Percentiles rank a stretch among this genome's conserved stretches.
Evolutionary conservation across 306 rosid species (phyloP).

Genomic region (Acacia crassicarpa): DNA sequence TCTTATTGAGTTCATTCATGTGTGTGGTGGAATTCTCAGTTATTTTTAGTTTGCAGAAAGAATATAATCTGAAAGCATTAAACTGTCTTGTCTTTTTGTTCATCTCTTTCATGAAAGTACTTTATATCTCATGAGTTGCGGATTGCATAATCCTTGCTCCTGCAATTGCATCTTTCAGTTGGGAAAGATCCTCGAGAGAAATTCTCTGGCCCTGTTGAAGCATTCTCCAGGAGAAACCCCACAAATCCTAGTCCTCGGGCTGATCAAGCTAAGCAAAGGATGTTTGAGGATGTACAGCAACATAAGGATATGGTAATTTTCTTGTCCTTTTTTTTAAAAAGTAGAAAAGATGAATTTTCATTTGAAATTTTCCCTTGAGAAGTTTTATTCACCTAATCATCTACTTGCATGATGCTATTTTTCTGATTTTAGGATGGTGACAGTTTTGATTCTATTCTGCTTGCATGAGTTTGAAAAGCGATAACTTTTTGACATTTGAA

Average conservation of each 20-base stretch:
- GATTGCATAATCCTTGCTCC: conserved; percentile 21
- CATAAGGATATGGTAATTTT: conserved; percentile 70
- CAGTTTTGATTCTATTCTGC: not conserved
- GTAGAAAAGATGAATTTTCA: not conserved
- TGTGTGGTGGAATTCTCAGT: conserved; percentile 1
- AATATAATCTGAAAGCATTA: conserved; percentile 2
- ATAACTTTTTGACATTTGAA: not conserved
- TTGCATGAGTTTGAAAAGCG: not conserved
- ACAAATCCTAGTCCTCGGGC: conserved; percentile 70
- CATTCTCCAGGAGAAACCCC: conserved; percentile 76
- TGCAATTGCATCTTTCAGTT: conserved; percentile 56
- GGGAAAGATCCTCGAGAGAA: conserved; percentile 93
- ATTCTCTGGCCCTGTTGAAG: conserved; percentile 92
- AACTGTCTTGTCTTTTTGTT: conserved; percentile 17
- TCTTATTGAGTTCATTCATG: not conserved
- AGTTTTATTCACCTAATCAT: not conserved
- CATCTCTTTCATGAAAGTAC: conserved; percentile 15
- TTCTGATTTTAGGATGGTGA: too few species aligned
- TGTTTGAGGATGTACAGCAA: conserved; percentile 59
- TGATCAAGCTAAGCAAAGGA: conserved; percentile 68
- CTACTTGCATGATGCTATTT: not conserved
- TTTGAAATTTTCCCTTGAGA: not conserved
- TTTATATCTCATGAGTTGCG: not conserved
- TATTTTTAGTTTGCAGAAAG: conserved; percentile 16
- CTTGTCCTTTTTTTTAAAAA: not conserved